A percentile compares a stretch with the other conserved stretches of the same genome.
These are phyloP conservation scores for Ceratocystis albifundus DNA, from an alignment of 2,329 filamentous ascomycete species.

Conservation along the genomic window DNA sequence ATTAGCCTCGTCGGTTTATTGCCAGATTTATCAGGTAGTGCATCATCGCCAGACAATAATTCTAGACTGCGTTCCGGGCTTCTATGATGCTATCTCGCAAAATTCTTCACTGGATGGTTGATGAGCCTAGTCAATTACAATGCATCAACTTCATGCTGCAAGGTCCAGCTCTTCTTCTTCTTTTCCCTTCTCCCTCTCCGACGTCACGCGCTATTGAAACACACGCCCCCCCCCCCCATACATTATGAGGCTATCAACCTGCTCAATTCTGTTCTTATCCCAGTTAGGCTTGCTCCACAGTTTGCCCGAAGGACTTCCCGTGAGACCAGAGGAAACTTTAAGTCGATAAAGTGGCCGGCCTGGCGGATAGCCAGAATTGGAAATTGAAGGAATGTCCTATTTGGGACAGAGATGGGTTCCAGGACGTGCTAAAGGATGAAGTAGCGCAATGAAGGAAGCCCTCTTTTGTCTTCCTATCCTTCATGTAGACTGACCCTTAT, in stretches of 20 bases:
- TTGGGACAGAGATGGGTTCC: neutral
- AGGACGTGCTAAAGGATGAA: neutral
- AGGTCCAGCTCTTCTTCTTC: neutral
- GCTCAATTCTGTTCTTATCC: conserved; percentile 12
- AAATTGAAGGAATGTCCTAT: neutral
- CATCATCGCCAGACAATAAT: neutral
- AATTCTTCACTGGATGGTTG: neutral
- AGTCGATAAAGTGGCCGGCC: conserved; percentile 4
- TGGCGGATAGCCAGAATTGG: neutral
- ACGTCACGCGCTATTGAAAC: conserved; percentile 3
- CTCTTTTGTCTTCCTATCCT: neutral
- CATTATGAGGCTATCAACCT: neutral
- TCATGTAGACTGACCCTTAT: neutral
- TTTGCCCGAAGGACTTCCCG: conserved; percentile 22
- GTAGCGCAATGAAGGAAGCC: neutral
- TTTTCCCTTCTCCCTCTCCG: neutral
- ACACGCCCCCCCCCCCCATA: neutral
- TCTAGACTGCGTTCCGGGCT: neutral
- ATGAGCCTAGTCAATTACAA: neutral
- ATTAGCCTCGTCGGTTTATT: neutral
- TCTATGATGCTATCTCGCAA: neutral
- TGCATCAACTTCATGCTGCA: neutral
- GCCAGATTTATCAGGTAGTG: neutral
- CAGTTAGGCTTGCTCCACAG: conserved; percentile 18
- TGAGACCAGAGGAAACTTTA: conserved; percentile 9